Conservation (phyloP, 441 rosid species). For the Euphorbia schlechtendalii region DNA sequence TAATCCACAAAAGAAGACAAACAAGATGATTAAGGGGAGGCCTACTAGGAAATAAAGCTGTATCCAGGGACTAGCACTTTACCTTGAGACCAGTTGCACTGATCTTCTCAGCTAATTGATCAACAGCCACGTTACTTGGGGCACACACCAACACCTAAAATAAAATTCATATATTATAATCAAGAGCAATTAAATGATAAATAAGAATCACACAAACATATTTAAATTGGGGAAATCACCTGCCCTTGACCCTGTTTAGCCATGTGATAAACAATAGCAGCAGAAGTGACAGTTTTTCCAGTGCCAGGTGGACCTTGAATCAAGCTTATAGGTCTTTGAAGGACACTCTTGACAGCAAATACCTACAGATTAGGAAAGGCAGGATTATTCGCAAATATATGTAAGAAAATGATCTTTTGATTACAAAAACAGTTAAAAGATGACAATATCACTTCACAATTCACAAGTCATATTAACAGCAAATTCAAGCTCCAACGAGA, state of each 20-base stretch:
- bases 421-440: too few relatives aligned
- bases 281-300: constrained; percentile 99
- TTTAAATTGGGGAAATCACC: constrained; percentile 31
- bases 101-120: constrained; percentile 97
- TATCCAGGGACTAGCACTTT: too few relatives aligned
- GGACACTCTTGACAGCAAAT: constrained; percentile 96
- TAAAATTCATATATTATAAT: constrained; percentile 15
- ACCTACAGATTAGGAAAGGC: constrained; percentile 39
- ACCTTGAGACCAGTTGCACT: constrained; percentile 99
- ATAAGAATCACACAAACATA: not conserved
- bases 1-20: not conserved
- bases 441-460: not conserved
- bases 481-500: too few relatives aligned
- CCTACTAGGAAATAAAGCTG: not conserved
- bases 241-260: constrained; percentile 99
- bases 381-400: not conserved
- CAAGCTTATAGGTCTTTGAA: constrained; percentile 95
- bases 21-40: not conserved
- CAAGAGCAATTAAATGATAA: constrained; percentile 10
- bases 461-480: too few relatives aligned
- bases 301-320: constrained; percentile 99
- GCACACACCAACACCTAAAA: constrained; percentile 94
- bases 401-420: too few relatives aligned
- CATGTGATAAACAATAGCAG: constrained; percentile 99
- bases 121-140: constrained; percentile 99